Conservation (phyloP, 345 rosid genomes). For the Raphanus sativus region DNA sequence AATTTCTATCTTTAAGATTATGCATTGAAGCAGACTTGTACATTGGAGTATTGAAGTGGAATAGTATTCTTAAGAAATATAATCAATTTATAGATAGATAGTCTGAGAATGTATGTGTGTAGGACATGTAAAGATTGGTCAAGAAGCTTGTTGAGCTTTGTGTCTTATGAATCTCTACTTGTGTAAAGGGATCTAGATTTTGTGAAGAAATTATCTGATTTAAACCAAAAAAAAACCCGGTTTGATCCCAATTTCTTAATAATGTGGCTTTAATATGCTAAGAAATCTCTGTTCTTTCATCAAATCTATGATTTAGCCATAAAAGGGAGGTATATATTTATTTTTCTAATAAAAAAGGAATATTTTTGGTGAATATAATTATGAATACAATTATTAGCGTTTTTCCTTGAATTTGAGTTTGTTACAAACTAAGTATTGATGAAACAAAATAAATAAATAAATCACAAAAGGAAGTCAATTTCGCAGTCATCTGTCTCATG, state of each 20-base stretch:
- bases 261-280: background rate
- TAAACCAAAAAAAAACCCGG: background rate
- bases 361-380: too few relatives aligned
- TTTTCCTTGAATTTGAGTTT: too few relatives aligned
- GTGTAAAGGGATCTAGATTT: background rate
- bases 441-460: too few relatives aligned
- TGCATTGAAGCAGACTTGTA: too few relatives aligned
- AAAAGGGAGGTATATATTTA: too few relatives aligned
- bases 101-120: constrained; percentile 43
- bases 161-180: background rate
- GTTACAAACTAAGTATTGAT: too few relatives aligned
- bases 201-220: background rate
- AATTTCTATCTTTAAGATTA: background rate
- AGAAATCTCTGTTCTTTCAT: background rate
- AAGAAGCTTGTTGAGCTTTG: constrained; percentile 41
- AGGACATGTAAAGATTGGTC: constrained; percentile 66
- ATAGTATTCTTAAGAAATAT: constrained; percentile 8
- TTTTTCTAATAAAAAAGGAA: too few relatives aligned
- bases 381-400: too few relatives aligned
- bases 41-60: background rate
- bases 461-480: too few relatives aligned
- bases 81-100: constrained; percentile 47
- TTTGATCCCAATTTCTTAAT: background rate
- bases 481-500: too few relatives aligned
- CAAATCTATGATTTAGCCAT: background rate